These are phyloP conservation scores for Teunomyces barrocoloradensis DNA, from an alignment of 805 yeast species.

Conservation along the genomic window DNA sequence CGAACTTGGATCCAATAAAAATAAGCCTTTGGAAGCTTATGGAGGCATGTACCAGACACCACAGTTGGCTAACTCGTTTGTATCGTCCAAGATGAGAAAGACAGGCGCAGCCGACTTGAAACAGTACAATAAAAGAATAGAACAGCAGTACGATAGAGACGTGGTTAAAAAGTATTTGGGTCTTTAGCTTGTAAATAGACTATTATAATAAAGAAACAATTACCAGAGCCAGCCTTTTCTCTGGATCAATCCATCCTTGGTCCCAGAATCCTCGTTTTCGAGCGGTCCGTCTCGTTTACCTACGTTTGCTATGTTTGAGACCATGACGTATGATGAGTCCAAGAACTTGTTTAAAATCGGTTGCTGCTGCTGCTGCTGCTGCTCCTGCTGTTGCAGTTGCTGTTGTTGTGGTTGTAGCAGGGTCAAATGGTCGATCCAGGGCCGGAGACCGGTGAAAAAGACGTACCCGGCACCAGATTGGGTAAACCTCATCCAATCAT, in stretches of 20 bases:
- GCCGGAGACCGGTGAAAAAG: slow-evolving; percentile 25
- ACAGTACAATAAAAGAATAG: slow-evolving; percentile 19
- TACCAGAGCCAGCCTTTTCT: slow-evolving; percentile 16
- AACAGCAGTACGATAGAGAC: slow-evolving; percentile 25
- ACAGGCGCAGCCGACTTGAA: slow-evolving; percentile 19
- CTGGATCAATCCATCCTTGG: slow-evolving; percentile 3
- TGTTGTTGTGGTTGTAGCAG: background rate
- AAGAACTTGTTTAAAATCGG: slow-evolving; percentile 4
- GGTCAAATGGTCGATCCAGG: slow-evolving; percentile 22
- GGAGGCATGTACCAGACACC: slow-evolving; percentile 63
- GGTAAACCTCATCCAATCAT: slow-evolving; percentile 28
- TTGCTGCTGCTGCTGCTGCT: no score
- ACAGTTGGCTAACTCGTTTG: slow-evolving; percentile 38
- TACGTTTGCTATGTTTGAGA: slow-evolving; percentile 7
- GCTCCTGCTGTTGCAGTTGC: slow-evolving; percentile 2
- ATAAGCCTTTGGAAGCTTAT: slow-evolving; percentile 68
- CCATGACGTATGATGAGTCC: slow-evolving; percentile 14
- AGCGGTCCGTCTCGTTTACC: background rate
- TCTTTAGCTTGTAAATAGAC: slow-evolving; percentile 14
- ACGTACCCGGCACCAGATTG: slow-evolving; percentile 32
- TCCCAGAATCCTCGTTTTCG: slow-evolving; percentile 10
- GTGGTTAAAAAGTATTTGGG: slow-evolving; percentile 30
- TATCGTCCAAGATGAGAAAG: slow-evolving; percentile 25
- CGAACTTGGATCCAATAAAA: slow-evolving; percentile 62
- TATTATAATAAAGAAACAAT: background rate